Evolutionary conservation across 176 grass and related monocot genomes (phyloP).

Genomic region (Oryza glaberrima): DNA sequence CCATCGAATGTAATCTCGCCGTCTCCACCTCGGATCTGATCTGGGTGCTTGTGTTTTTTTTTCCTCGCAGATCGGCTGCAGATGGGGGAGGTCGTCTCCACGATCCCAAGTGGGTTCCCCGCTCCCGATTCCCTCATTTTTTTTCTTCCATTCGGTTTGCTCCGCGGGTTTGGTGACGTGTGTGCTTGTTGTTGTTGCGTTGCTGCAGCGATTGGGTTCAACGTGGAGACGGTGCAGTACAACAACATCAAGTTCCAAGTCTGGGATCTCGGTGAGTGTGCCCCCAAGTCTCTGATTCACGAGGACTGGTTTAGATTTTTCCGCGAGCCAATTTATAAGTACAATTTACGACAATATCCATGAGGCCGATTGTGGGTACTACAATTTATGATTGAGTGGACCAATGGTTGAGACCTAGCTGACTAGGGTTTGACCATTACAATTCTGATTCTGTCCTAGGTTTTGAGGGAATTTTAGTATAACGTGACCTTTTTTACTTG

Average conservation of each 20-base stretch:
- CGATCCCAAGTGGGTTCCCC: slow-evolving; percentile 82
- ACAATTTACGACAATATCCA: background rate
- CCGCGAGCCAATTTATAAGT: background rate
- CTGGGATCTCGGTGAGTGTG: slow-evolving; percentile 85
- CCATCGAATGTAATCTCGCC: slow-evolving; percentile 31
- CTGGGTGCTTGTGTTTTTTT: slow-evolving; percentile 18
- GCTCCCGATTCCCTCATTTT: slow-evolving; percentile 35
- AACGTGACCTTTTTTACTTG: background rate
- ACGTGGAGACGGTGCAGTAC: slow-evolving; percentile 98
- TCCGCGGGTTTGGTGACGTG: background rate
- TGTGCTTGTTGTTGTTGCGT: slow-evolving; percentile 5
- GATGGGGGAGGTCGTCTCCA: slow-evolving; percentile 98
- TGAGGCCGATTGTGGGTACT: background rate
- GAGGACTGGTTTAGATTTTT: background rate
- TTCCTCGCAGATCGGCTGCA: slow-evolving; percentile 80
- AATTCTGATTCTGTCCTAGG: background rate
- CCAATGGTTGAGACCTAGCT: background rate
- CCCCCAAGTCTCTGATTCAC: background rate
- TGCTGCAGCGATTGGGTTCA: slow-evolving; percentile 93
- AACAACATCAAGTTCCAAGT: slow-evolving; percentile 99
- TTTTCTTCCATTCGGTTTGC: slow-evolving; percentile 7
- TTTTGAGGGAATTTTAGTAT: background rate
- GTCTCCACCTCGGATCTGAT: slow-evolving; percentile 40
- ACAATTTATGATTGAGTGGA: background rate
- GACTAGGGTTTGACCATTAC: background rate